Conservation (phyloP, 306 rosid genomes). For the Vigna angularis region DNA sequence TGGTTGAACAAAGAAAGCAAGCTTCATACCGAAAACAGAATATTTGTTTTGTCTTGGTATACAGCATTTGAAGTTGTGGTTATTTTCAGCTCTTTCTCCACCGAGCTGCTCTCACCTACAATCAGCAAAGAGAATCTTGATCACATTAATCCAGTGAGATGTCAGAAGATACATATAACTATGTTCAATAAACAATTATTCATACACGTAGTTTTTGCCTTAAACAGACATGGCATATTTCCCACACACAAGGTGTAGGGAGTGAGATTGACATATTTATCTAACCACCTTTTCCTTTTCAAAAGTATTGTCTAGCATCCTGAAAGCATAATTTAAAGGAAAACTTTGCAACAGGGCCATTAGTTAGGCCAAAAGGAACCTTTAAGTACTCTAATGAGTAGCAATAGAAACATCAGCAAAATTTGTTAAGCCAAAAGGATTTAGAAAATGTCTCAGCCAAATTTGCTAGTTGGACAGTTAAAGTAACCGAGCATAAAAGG, state of each 20-base stretch:
- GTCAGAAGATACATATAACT: slow-evolving; percentile 17
- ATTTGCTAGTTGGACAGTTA: background rate
- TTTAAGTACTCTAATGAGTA: background rate
- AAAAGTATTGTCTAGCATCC: background rate
- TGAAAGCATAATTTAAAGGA: background rate
- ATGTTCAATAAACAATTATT: slow-evolving; percentile 20
- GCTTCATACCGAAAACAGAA: slow-evolving; percentile 82
- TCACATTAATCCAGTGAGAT: slow-evolving; percentile 30
- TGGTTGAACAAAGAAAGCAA: slow-evolving; percentile 38
- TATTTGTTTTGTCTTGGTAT: slow-evolving; percentile 98
- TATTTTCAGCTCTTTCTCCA: slow-evolving; percentile 83
- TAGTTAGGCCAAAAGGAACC: background rate
- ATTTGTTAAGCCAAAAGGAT: background rate
- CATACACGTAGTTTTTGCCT: background rate
- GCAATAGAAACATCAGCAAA: background rate
- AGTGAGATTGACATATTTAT: slow-evolving; percentile 1
- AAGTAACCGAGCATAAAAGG: background rate
- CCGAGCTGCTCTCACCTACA: slow-evolving; percentile 96
- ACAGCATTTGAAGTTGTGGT: slow-evolving; percentile 84
- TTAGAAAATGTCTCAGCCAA: background rate
- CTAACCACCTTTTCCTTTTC: background rate
- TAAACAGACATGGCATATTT: background rate
- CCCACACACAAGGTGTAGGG: background rate
- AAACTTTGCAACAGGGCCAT: background rate
- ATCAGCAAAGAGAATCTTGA: slow-evolving; percentile 36